Base-by-base conservation (phyloP, 805 yeast genomes). In the Wickerhamiella australiensis region DNA sequence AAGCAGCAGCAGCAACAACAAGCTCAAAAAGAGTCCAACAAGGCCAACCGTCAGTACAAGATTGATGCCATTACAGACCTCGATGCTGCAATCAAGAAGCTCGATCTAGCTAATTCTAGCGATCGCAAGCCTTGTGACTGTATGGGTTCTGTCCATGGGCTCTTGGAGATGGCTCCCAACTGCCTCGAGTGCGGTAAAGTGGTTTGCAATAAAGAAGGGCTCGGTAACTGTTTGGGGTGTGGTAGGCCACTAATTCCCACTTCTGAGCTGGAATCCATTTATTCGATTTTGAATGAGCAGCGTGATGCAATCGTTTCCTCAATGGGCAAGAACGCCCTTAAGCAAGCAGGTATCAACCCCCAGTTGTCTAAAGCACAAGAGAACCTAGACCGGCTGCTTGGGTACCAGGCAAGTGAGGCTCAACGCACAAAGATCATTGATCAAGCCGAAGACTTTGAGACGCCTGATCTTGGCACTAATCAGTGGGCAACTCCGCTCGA, bases 101-200 rank as follows among this genome's bases (percentile, higher is more conserved):
- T 79, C 56, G 80, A 82, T 54, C 54, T 72, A 3, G 60, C 61
- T 6, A 53, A 57, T 21, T 6, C 43, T 3, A 23, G 42, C 57
- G 56, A 53, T 59, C 76, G 60, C 62, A 61, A 69, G 17, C 61
- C 58, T 3, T 88, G 97, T 61, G 76, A 81, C 54, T 88, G 97
- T 60, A 84, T 81, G 78, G 96, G 90, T 1, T 76, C 82, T 0
- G 70, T 83, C 52, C 98, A 92, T 61, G 95, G 96, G 2, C 66
- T 92, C 26, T 82, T 86, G 54, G 94, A 85, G 50, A 74, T 82
- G 54, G 92, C 94, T 2, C 97, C 98, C 0, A 92, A 92, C 62
- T 92, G 99, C 59, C 66, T 92, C 37, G 79, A 82, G 52, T 92
- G 99, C 63, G 99, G 99, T 9, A 85, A 87, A 63, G 85, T 92